Evolutionary conservation across 2,329 filamentous ascomycete species (phyloP), one percentile per base, ranked within the genome.

Genomic region (Penicillium italicum): DNA sequence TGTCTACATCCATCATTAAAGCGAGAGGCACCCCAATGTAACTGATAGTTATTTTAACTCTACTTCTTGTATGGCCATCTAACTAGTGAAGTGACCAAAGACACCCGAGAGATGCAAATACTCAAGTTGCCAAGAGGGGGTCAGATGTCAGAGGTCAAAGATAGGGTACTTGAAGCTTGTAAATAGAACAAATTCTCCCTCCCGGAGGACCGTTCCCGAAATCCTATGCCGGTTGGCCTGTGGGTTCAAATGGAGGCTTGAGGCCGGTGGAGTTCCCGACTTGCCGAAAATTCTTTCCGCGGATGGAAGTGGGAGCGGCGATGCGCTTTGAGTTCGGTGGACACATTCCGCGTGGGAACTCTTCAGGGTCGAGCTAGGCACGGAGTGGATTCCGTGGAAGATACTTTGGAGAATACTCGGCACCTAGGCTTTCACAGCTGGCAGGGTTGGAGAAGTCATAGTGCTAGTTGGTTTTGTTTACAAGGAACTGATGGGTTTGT

Each of bases 221-320:
- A 9, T 43, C 24, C 18, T 28, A 53, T 59, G 58, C 56, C 60
- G 58, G 51, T 14, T 8, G 7, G 41, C 24, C 3, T 7, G 50
- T 51, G 56, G 42, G 18, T 41, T 52, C n/a, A n/a, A 5, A 31
- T 31, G 5, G 20, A 14, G 36, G 22, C 28, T 31, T 22, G 9
- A 50, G 26, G 33, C 52, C 40, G 22, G 33, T 43, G 53, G 45
- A 42, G 37, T 16, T 20, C 34, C 33, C 43, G 50, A 49, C 42
- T 46, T 63, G 58, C 56, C 62, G 55, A 54, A 7, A 37, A 11
- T 12, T 24, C 40, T 59, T 60, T 55, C 58, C 60, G 60, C 41
- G 58, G 56, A 53, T 20, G 34, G 24, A 20, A 22, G 26, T 40
- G 38, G 20, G 44, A 20, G 42, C 20, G 45, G 10, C 12, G 41